Conservation (phyloP, 2,329 filamentous ascomycete genomes). For the Arthrobotrys entomopaga region DNA sequence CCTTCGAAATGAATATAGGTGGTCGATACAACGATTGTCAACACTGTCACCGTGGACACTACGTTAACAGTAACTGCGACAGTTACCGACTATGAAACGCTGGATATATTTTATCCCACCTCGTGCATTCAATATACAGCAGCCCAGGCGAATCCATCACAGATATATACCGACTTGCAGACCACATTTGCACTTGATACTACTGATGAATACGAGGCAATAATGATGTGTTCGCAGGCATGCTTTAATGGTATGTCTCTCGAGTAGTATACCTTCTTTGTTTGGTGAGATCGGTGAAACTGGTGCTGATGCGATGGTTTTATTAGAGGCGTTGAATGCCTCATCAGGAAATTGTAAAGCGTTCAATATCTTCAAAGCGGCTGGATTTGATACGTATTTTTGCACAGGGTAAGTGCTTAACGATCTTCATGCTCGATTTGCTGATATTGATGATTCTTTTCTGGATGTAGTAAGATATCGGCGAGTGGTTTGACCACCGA, state of each 20-base stretch:
- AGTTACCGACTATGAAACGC: conserved; percentile 12
- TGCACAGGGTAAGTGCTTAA: conserved; percentile 8
- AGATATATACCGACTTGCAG: conserved; percentile 25
- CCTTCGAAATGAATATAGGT: conserved; percentile 7
- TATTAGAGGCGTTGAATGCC: conserved; percentile 2
- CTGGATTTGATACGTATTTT: conserved; percentile 20
- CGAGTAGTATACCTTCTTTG: not conserved
- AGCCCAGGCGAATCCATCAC: conserved; percentile 14
- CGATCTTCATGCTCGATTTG: not conserved
- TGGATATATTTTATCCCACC: conserved; percentile 15
- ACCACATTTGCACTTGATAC: conserved; percentile 20
- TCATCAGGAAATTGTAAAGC: conserved; percentile 15
- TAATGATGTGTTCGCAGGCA: conserved; percentile 24
- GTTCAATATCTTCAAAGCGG: conserved; percentile 15
- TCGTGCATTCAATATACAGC: conserved; percentile 16
- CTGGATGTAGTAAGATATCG: conserved; percentile 8
- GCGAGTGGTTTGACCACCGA: conserved; percentile 8
- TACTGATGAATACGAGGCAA: conserved; percentile 15
- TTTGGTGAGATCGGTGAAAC: not conserved
- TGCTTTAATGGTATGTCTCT: conserved; percentile 9
- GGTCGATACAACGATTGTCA: conserved; percentile 9
- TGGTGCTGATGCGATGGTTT: not conserved
- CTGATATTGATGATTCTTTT: not conserved
- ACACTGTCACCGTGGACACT: conserved; percentile 3
- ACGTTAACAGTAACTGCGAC: conserved; percentile 7